phyloP scores from a whole-genome alignment of 2,329 filamentous ascomycete genomes.

The Pseudogymnoascus sp. region DNA sequence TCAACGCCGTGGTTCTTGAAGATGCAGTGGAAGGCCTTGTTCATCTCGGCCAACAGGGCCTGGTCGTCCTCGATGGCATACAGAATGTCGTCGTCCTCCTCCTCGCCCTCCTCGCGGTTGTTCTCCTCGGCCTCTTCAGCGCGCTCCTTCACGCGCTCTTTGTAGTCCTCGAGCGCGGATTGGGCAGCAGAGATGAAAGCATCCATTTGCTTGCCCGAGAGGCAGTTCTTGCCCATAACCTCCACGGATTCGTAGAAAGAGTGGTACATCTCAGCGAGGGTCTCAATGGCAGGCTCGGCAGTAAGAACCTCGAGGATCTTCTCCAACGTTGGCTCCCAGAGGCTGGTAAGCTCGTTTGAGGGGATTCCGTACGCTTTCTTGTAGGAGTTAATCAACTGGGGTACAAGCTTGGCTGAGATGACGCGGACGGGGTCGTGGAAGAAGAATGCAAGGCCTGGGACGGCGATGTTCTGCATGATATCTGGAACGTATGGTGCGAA shows the following conservation, averaged over 20 bases:
- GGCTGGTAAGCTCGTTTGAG: slow-evolving; percentile 67
- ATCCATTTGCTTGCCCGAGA: slow-evolving; percentile 70
- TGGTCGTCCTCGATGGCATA: slow-evolving; percentile 96
- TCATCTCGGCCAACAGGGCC: slow-evolving; percentile 95
- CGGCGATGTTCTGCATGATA: slow-evolving; percentile 92
- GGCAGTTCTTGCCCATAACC: slow-evolving; percentile 77
- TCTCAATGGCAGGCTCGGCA: slow-evolving; percentile 91
- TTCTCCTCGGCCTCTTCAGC: slow-evolving; percentile 67
- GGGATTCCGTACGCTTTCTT: slow-evolving; percentile 81
- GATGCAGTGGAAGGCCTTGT: slow-evolving; percentile 98
- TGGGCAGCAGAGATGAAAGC: slow-evolving; percentile 81
- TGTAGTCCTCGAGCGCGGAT: slow-evolving; percentile 86
- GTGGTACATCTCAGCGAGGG: slow-evolving; percentile 97
- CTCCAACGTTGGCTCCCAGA: slow-evolving; percentile 80
- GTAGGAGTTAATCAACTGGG: slow-evolving; percentile 85
- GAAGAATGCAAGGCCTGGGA: slow-evolving; percentile 93
- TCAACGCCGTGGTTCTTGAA: slow-evolving; percentile 89
- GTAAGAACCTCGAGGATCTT: slow-evolving; percentile 90
- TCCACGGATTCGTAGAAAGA: slow-evolving; percentile 99
- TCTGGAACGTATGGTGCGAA: slow-evolving; percentile 89
- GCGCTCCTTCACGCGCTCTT: slow-evolving; percentile 72
- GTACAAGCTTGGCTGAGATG: slow-evolving; percentile 88
- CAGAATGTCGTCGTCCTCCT: slow-evolving; percentile 76
- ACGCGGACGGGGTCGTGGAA: slow-evolving; percentile 97
- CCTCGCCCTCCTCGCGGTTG: slow-evolving; percentile 80